Evolutionary conservation across 2,329 filamentous ascomycete species (phyloP), one percentile per base, ranked within the genome.

Genomic region (Dactylonectria estremocensis): DNA sequence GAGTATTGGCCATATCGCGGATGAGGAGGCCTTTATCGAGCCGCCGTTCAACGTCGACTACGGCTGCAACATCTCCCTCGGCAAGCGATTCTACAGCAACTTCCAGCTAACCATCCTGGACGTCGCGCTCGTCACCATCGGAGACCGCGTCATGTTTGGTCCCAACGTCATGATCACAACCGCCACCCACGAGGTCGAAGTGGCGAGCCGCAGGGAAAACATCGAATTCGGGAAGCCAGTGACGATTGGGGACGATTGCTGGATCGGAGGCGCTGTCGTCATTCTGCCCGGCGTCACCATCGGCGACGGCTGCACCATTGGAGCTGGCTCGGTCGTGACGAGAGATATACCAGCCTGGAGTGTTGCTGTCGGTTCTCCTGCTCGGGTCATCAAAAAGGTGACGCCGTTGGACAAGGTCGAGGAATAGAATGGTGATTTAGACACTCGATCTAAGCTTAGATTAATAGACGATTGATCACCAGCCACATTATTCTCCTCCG

Each of bases 321-420:
- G 93, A 1, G 94, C 94, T 1, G 93, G 92, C 0, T 93, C 91
- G 77, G 92, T 97, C 2, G 94, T 97, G 35, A 96, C 93, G 1
- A 95, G 71, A 75, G 78, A 74, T 68, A 66, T 83, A 13, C 81
- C 81, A 2, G 66, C 66, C 18, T 81, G 72, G 66, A 77, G 70
- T 18, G 80, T 84, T 9, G 82, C 79, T 13, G 71, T 82, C 11
- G 82, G 82, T 2, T 72, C 69, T 5, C 82, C 81, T 1, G 81
- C 81, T 5, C 77, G 66, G 60, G 79, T 82, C 2, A 66, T 79
- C 11, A 78, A 75, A 35, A 72, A 67, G 22, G 69, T 73, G 3
- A 18, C 68, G 0, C 22, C 56, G 3, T 5, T 67, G 1, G 33
- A 46, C 3, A 24, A 24, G 43, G 13, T 57, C 18, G 50, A 55